These are phyloP conservation scores for Psidium guajava DNA, from an alignment of 345 rosid genomes.

Conservation along the genomic window DNA sequence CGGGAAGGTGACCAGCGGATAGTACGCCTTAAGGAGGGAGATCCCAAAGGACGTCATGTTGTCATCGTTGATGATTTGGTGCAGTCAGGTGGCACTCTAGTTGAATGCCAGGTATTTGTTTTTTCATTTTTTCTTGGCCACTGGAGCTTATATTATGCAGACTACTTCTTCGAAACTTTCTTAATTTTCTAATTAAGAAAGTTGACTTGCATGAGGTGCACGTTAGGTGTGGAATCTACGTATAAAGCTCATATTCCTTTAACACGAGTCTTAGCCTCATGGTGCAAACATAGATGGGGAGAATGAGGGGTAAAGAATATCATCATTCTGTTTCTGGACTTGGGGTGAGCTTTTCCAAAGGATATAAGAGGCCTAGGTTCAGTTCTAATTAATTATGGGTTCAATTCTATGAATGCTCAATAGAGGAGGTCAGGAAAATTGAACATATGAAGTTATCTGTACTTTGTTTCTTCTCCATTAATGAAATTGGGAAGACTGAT, in stretches of 20 bases:
- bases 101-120: constrained; percentile 81
- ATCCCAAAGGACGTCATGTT: constrained; percentile 75
- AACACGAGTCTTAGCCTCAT: neutral
- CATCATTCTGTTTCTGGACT: neutral
- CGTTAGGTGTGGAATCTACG: neutral
- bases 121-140: neutral
- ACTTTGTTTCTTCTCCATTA: neutral
- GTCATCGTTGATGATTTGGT: constrained; percentile 97
- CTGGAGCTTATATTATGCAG: neutral
- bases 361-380: neutral
- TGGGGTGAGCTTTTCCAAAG: neutral
- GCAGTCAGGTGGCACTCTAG: constrained; percentile 92
- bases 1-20: constrained; percentile 79
- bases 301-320: neutral
- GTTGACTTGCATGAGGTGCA: neutral
- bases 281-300: neutral
- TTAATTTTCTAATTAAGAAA: neutral
- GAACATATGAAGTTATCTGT: neutral
- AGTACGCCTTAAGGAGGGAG: constrained; percentile 90
- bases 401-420: neutral
- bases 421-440: neutral
- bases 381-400: neutral
- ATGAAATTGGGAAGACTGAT: neutral
- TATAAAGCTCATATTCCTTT: neutral
- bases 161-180: neutral